These are phyloP conservation scores for Periglandula ipomoeae DNA, from an alignment of 2,329 filamentous ascomycete genomes.

Conservation along the genomic window DNA sequence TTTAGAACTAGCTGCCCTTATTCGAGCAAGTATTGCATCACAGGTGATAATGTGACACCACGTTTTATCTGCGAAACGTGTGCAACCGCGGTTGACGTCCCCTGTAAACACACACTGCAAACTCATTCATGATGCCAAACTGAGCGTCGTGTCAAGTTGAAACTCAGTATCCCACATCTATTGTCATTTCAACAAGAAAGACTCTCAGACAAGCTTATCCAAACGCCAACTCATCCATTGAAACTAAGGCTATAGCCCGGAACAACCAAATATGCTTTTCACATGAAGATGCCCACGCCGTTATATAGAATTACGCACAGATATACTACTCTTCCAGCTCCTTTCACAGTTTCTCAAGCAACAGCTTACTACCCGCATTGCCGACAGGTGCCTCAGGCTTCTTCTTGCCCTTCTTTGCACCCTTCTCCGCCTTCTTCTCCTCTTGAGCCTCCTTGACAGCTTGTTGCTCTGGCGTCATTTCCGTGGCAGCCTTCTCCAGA, in stretches of 20 bases:
- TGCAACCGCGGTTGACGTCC: no score
- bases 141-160: no score
- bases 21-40: not conserved
- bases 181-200: no score
- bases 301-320: not conserved
- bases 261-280: not conserved
- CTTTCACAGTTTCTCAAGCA: conserved; percentile 46
- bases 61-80: not conserved
- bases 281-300: not conserved
- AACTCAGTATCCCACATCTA: no score
- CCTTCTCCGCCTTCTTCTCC: conserved; percentile 33
- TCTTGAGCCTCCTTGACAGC: conserved; percentile 40
- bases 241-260: not conserved
- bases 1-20: no score
- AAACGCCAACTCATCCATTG: conserved; percentile 6
- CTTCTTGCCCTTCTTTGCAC: conserved; percentile 32
- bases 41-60: not conserved
- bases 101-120: no score
- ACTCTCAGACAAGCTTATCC: no score
- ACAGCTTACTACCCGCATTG: conserved; percentile 52
- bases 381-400: conserved; percentile 39
- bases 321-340: not conserved
- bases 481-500: conserved; percentile 57
- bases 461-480: conserved; percentile 46
- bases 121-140: no score